Percentiles rank a stretch among this genome's conserved stretches.
phyloP scores from a whole-genome alignment of 2,329 filamentous ascomycete genomes.

The Arthrinium puccinioides region DNA sequence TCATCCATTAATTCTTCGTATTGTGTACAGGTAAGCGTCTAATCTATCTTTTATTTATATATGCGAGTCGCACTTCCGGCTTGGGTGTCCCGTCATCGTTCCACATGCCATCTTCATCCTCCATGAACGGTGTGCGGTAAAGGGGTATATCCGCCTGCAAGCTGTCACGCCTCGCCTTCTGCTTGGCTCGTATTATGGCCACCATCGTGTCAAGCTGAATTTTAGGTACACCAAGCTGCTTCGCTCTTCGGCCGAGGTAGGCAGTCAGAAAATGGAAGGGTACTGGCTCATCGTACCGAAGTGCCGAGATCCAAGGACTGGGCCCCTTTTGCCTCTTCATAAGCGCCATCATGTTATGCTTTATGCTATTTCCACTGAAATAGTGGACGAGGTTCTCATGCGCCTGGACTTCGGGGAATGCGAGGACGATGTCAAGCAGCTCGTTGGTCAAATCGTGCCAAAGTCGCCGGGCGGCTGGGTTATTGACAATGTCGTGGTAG shows the following conservation, averaged over 20 bases:
- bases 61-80: slow-evolving; percentile 6
- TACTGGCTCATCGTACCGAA: slow-evolving; percentile 54
- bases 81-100: slow-evolving; percentile 8
- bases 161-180: slow-evolving; percentile 25
- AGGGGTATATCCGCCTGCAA: slow-evolving; percentile 16
- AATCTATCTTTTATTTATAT: slow-evolving; percentile 6
- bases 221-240: slow-evolving; percentile 64
- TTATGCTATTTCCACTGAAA: slow-evolving; percentile 52
- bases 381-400: slow-evolving; percentile 49
- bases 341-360: slow-evolving; percentile 51
- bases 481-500: slow-evolving; percentile 65
- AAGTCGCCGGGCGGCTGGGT: slow-evolving; percentile 55
- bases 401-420: slow-evolving; percentile 65
- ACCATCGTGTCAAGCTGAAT: slow-evolving; percentile 67
- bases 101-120: no score
- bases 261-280: slow-evolving; percentile 85
- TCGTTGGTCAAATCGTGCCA: slow-evolving; percentile 70
- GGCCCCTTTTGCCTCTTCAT: slow-evolving; percentile 44
- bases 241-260: slow-evolving; percentile 71
- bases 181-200: slow-evolving; percentile 66
- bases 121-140: slow-evolving; percentile 16
- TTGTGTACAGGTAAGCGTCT: no score
- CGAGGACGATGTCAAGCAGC: slow-evolving; percentile 62
- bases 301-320: slow-evolving; percentile 62
- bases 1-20: no score